phyloP scores from a whole-genome alignment of 2,329 filamentous ascomycete species.

The Bertia moriformis region DNA sequence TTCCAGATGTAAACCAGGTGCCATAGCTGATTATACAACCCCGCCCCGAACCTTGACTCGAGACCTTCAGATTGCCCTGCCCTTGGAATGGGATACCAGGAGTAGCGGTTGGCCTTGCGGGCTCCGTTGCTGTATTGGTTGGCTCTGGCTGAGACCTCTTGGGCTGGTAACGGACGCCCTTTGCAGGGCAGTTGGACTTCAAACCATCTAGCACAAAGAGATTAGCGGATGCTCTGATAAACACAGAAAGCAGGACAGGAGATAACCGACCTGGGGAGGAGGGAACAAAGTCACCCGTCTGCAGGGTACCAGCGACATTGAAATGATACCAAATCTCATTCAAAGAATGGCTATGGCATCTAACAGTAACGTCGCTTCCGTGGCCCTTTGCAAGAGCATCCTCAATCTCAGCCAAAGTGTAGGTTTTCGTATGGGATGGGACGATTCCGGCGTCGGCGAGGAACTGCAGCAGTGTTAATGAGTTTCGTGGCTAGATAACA shows the following conservation, averaged over 20 bases:
- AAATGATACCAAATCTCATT: conserved; percentile 49
- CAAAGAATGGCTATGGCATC: conserved; percentile 32
- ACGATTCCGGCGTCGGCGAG: conserved; percentile 47
- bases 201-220: neutral
- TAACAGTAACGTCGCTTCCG: conserved; percentile 39
- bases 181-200: neutral
- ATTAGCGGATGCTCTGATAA: too few relatives aligned
- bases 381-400: conserved; percentile 35
- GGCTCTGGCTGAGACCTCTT: neutral
- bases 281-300: conserved; percentile 44
- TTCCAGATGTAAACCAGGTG: neutral
- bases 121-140: neutral
- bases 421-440: conserved; percentile 38
- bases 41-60: neutral
- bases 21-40: conserved; percentile 1
- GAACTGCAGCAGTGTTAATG: conserved; percentile 15
- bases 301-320: conserved; percentile 40
- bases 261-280: conserved; percentile 19
- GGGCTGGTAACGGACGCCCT: neutral
- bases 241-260: too few relatives aligned
- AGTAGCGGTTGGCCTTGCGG: neutral
- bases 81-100: neutral
- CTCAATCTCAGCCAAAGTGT: conserved; percentile 43
- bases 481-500: too few relatives aligned
- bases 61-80: neutral